Evolutionary conservation across 495 filamentous ascomycete genomes (phyloP).

Genomic region (Neurospora sublineolata): DNA sequence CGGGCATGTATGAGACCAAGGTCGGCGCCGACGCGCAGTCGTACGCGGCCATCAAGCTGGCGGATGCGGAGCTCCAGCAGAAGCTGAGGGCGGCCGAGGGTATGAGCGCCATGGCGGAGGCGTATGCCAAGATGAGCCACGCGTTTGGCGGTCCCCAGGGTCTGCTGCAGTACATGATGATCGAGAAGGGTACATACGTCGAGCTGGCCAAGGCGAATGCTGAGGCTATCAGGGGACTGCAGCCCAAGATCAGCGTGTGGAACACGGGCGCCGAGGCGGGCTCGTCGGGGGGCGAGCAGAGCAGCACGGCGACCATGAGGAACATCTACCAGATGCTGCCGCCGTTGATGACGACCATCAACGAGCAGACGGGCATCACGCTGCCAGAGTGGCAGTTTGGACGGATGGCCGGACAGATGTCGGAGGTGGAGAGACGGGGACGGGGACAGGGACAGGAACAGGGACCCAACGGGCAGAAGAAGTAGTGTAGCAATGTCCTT

Average conservation of each 20-base stretch:
- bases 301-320: slow-evolving; percentile 29
- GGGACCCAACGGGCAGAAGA: background rate
- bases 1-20: slow-evolving; percentile 30
- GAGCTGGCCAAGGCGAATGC: slow-evolving; percentile 60
- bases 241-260: slow-evolving; percentile 83
- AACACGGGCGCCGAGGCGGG: slow-evolving; percentile 53
- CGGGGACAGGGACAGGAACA: background rate
- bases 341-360: slow-evolving; percentile 66
- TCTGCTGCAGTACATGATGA: slow-evolving; percentile 68
- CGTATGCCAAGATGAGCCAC: slow-evolving; percentile 53
- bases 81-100: slow-evolving; percentile 65
- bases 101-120: slow-evolving; percentile 61
- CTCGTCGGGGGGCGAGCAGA: slow-evolving; percentile 16
- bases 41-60: slow-evolving; percentile 42
- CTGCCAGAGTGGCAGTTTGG: slow-evolving; percentile 63
- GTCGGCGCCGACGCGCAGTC: slow-evolving; percentile 28
- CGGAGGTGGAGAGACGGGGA: slow-evolving; percentile 10
- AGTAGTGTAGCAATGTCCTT: background rate
- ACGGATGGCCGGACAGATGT: slow-evolving; percentile 25
- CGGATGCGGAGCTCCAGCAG: slow-evolving; percentile 49
- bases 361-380: slow-evolving; percentile 70
- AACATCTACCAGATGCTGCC: slow-evolving; percentile 67
- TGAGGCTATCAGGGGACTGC: slow-evolving; percentile 58
- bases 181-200: slow-evolving; percentile 54
- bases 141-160: slow-evolving; percentile 67